These are phyloP conservation scores for Letharia lupina DNA, from an alignment of 495 filamentous ascomycete species.

Conservation along the genomic window DNA sequence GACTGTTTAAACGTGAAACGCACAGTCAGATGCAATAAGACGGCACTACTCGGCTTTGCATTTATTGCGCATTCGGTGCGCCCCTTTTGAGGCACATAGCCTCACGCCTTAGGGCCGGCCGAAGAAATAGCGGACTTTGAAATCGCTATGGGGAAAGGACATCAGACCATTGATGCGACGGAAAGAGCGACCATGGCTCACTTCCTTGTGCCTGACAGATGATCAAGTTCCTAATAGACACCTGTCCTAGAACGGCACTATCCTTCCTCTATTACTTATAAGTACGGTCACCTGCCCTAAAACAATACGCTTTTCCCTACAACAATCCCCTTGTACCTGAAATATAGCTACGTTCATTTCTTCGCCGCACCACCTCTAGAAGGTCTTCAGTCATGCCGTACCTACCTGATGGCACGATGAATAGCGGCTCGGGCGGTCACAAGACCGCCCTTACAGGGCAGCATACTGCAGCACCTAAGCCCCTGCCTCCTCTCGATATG, in stretches of 20 bases:
- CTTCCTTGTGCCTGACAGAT: neutral
- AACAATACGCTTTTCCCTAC: neutral
- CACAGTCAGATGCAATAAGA: neutral
- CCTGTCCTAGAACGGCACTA: neutral
- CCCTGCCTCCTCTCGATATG: neutral
- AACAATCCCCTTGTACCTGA: neutral
- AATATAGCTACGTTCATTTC: neutral
- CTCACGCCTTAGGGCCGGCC: neutral
- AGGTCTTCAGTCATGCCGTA: slow-evolving; percentile 9
- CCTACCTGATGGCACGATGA: neutral
- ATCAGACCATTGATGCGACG: neutral
- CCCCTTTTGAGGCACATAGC: neutral
- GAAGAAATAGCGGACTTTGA: neutral
- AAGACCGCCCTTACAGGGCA: neutral
- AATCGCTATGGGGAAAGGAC: neutral
- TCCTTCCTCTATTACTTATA: neutral
- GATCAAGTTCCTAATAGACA: neutral
- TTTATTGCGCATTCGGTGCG: neutral
- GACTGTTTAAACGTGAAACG: neutral
- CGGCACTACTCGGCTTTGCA: neutral
- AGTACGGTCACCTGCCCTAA: neutral
- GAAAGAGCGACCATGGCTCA: neutral
- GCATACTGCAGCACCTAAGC: neutral
- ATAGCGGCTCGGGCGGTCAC: neutral
- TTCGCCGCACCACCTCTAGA: neutral